Conservation (phyloP, 176 grass and related monocot genomes). For the Neostapfia colusana region DNA sequence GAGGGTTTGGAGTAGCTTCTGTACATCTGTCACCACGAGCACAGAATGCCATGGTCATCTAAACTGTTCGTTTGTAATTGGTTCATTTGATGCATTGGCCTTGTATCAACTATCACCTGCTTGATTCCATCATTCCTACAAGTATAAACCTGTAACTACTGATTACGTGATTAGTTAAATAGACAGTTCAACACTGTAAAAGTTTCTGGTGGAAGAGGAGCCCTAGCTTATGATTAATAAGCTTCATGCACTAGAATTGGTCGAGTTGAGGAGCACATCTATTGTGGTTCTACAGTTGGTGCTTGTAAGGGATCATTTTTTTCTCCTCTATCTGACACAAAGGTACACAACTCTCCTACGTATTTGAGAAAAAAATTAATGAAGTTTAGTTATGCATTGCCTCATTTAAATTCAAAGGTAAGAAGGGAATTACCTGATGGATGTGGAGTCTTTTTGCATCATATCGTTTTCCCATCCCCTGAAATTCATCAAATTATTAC, state of each 20-base stretch:
- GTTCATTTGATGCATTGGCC: slow-evolving; percentile 13
- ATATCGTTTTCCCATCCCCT: not conserved
- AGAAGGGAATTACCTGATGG: not conserved
- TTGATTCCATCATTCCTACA: not conserved
- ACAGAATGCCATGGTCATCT: not conserved
- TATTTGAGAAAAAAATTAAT: no score
- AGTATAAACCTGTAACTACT: slow-evolving; percentile 1
- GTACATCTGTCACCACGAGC: not conserved
- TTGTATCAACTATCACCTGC: not conserved
- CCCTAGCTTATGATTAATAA: not conserved
- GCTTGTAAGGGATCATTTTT: no score
- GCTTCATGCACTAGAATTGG: not conserved
- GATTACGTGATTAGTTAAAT: slow-evolving; percentile 15
- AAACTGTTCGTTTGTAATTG: not conserved
- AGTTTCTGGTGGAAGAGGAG: not conserved
- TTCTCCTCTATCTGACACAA: no score
- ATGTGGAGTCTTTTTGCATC: not conserved
- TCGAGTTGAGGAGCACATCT: no score
- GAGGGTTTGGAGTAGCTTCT: not conserved
- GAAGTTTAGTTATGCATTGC: not conserved
- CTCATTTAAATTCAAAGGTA: not conserved
- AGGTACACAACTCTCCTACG: no score
- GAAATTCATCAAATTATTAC: not conserved
- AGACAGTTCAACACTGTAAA: not conserved
- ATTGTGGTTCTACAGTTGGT: no score